Base-by-base conservation (phyloP, 495 filamentous ascomycete species). In the Lasiosphaeria hispida region DNA sequence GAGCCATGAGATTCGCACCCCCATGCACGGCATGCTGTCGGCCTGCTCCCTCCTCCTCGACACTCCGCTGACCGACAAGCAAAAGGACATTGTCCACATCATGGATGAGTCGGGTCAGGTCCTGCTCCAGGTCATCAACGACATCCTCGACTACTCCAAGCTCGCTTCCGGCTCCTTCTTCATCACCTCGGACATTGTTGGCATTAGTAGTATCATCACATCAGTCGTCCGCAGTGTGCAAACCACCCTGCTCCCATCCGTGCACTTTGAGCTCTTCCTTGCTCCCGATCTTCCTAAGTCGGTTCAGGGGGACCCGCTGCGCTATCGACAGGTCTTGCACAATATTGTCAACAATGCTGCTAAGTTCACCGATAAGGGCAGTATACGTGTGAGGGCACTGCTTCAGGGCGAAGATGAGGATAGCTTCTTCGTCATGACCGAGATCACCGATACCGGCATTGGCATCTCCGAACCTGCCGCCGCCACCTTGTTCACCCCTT, bases 361-460 rank as follows among this genome's bases (percentile, higher is more conserved):
- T 15, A 81, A 81, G 53, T 81, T 81, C 59, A 81, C 78, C 17
- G 74, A 78, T 34, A 63, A 67, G 43, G 78, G 78, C 1, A 71
- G 55, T 50, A 72, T 81, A 30, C 48, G 65, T 3, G 63, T 81
- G 23, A 47, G 53, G 44, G 63, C 62, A 23, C 65, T 64, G 3
- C 51, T 75, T 0, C 38, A 71, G n/a, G 62, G 73, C 15, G 64
- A 76, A 18, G 71, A 79, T 35, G 73, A 77, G 0, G 61, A 65
- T 7, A 61, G 59, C 11, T 86, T 71, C 59, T 66, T 61, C 0
- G 67, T 86, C 11, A 66, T 78, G 15, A 83, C 81, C 4, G 84
- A 89, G 62, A 85, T 94, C 11, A 77, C 82, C 60, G 90, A 94
- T 63, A 91, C 86, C 9, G 90, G 90, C 8, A 89, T 88, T 7